Percentiles rank a stretch among this genome's conserved stretches.
phyloP scores from a whole-genome alignment of 257 asterid genomes.

The Handroanthus guayacan region DNA sequence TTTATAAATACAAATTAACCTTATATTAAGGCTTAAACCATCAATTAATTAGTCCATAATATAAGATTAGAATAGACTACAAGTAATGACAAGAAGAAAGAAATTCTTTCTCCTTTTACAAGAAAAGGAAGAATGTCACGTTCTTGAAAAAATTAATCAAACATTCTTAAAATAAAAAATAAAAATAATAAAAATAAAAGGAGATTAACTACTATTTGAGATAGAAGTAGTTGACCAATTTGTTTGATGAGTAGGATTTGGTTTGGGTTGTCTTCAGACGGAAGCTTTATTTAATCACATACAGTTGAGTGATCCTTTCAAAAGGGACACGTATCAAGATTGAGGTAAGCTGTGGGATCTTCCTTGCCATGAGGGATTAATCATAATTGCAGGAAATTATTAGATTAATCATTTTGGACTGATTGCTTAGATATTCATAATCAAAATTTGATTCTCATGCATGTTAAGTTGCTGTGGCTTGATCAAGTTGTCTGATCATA shows the following conservation, averaged over 20 bases:
- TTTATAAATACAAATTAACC: neutral
- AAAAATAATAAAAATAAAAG: neutral
- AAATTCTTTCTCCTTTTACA: neutral
- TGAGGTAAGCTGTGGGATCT: neutral
- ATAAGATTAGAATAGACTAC: neutral
- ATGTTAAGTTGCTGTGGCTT: too few species aligned
- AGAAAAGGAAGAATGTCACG: neutral
- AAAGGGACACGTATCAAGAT: neutral
- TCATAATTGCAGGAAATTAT: neutral
- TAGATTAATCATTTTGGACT: neutral
- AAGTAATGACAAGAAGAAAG: neutral
- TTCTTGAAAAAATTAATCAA: neutral
- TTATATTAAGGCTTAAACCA: neutral
- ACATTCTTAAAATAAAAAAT: neutral
- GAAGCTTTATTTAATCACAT: neutral
- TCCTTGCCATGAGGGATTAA: neutral
- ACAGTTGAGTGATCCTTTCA: neutral
- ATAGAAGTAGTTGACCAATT: neutral
- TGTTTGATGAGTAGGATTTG: constrained; percentile 8
- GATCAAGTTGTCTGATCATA: too few species aligned
- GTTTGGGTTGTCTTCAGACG: neutral
- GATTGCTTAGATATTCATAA: neutral
- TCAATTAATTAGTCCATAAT: neutral
- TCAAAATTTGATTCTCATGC: neutral
- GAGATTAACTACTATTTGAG: neutral